Evolutionary conservation across 2,329 filamentous ascomycete species (phyloP), one percentile per base, ranked within the genome.

Genomic region (Stylonectria norvegica): DNA sequence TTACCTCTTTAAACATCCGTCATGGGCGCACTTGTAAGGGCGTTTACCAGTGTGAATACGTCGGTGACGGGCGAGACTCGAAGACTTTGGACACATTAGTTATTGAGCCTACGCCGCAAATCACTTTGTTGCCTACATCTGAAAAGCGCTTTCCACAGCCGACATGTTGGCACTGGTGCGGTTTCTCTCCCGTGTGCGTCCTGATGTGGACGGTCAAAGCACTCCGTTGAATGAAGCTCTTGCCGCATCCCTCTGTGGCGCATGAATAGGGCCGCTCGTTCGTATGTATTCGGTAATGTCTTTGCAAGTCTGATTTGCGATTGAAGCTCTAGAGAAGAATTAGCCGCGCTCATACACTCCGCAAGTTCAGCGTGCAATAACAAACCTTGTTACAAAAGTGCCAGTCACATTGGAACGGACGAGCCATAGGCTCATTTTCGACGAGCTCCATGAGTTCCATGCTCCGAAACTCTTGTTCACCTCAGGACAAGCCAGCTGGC

Each of bases 161-260:
- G 18, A 75, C 64, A 49, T 83, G 76, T 56, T 81, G 74, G 55
- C 83, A 86, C 53, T 79, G 74, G 51, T 86, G 81, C 43, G 83
- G 83, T 62, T 86, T 86, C 66, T 86, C 83, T 41, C 81, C 81
- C 1, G 81, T 85, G 49, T 85, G 83, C 10, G 81, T 85, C 48
- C 83, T 76, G 41, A 81, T 82, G 59, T 86, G 83, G 28, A 86
- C 82, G 3, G 81, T 85, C 50, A 86, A 63, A 27, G 82, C 82
- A 61, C 81, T 85, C 45, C 81, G 70, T 56, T 86, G 82, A 49
- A 85, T 85, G 61, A 86, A 86, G 61, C 78, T 81, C 66, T 86
- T 85, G 31, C 78, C 78, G 56, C 82, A 86, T 5, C 74, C 77
- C 7, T 71, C 70, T 7, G 70, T 75, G 40, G 68, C 68, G 63